Percentiles rank a stretch among this genome's conserved stretches.
phyloP scores from a whole-genome alignment of 108 stramenopile genomes.

The Nitzschia inconspicua region DNA sequence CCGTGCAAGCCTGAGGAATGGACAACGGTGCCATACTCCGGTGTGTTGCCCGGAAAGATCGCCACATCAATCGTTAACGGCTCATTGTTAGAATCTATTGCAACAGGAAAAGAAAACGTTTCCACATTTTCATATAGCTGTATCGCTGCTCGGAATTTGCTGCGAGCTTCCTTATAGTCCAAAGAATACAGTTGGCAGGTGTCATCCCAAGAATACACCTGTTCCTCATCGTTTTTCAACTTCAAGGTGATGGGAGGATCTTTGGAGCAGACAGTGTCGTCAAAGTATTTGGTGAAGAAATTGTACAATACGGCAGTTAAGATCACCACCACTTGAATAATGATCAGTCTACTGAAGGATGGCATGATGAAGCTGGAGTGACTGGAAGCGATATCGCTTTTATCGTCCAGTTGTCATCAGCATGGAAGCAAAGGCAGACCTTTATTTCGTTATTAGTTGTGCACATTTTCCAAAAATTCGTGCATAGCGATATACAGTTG shows the following conservation, averaged over 20 bases:
- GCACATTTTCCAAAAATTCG: too few species aligned
- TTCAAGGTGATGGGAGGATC: slow-evolving; percentile 2
- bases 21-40: slow-evolving; percentile 36
- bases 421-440: too few species aligned
- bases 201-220: too few species aligned
- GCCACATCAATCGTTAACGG: slow-evolving; percentile 52
- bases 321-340: too few species aligned
- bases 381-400: too few species aligned
- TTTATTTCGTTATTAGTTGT: too few species aligned
- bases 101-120: neutral
- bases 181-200: slow-evolving; percentile 42
- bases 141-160: slow-evolving; percentile 39
- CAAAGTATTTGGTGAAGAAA: neutral
- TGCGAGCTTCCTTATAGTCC: slow-evolving; percentile 34
- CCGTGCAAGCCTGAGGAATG: slow-evolving; percentile 77
- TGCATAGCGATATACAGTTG: too few species aligned
- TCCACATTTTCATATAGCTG: neutral
- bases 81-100: too few species aligned
- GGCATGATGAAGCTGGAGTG: too few species aligned
- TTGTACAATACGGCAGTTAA: neutral
- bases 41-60: slow-evolving; percentile 26
- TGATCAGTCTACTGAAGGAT: too few species aligned
- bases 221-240: too few species aligned
- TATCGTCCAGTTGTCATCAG: too few species aligned
- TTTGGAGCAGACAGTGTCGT: neutral